Evolutionary conservation across 495 filamentous ascomycete genomes (phyloP).

Genomic region (Rusavskia elegans): DNA sequence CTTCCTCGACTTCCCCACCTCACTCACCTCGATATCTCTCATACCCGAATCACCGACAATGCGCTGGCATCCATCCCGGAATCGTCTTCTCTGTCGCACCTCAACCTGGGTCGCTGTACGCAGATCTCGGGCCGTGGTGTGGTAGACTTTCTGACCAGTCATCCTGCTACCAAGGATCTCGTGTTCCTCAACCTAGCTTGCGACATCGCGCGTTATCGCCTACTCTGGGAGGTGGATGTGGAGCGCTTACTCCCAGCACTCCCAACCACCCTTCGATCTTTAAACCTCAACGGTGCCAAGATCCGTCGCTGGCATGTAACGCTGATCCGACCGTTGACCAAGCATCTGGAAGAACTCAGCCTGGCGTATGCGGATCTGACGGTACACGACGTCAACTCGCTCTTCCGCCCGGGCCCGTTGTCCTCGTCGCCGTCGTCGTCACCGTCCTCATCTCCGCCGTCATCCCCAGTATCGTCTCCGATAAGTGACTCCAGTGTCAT

Average conservation of each 20-base stretch:
- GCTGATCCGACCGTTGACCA: conserved; percentile 51
- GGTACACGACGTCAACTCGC: conserved; percentile 43
- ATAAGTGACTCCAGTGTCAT: not conserved
- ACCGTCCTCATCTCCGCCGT: too few species aligned
- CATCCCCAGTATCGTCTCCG: not conserved
- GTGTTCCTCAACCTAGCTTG: conserved; percentile 62
- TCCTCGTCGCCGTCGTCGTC: too few species aligned
- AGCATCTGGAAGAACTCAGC: conserved; percentile 67
- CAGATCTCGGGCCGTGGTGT: conserved; percentile 48
- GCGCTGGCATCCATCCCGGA: conserved; percentile 57
- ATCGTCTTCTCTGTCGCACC: conserved; percentile 59
- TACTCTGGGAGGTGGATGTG: conserved; percentile 51
- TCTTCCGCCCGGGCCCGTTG: conserved; percentile 19
- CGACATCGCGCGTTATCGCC: conserved; percentile 57
- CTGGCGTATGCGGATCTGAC: conserved; percentile 52
- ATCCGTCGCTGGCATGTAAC: conserved; percentile 49
- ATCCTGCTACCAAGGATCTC: conserved; percentile 52
- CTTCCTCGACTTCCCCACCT: conserved; percentile 53
- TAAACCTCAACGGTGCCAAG: conserved; percentile 64
- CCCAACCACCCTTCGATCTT: conserved; percentile 50
- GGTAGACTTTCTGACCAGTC: conserved; percentile 55
- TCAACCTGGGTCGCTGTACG: conserved; percentile 66
- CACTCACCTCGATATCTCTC: conserved; percentile 68
- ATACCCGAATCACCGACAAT: conserved; percentile 60
- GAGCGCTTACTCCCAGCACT: conserved; percentile 50